Percentiles rank a stretch among this genome's conserved stretches.
phyloP scores from a whole-genome alignment of 2,329 filamentous ascomycete species.

The Botryotinia narcissicola region DNA sequence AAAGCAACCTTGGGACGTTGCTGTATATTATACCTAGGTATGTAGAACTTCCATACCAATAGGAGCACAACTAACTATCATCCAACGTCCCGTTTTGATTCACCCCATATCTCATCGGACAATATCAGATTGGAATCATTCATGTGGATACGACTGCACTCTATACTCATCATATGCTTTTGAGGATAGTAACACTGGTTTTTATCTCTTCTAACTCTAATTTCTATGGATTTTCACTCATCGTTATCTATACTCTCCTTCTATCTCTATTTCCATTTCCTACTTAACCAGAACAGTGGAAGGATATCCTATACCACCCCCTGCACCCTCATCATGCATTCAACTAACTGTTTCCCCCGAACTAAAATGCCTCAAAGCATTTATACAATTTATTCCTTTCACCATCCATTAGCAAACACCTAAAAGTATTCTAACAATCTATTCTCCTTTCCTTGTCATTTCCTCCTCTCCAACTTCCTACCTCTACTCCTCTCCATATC shows the following conservation, averaged over 20 bases:
- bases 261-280: not conserved
- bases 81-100: not conserved
- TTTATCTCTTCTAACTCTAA: not conserved
- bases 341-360: not conserved
- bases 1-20: too few species aligned
- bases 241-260: not conserved
- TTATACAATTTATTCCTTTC: not conserved
- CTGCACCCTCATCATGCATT: not conserved
- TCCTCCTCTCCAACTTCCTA: not conserved
- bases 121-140: not conserved
- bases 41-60: not conserved
- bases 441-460: not conserved
- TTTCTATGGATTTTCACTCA: not conserved
- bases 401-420: not conserved
- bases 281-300: not conserved
- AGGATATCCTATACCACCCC: not conserved
- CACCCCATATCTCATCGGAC: not conserved
- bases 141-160: not conserved
- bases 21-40: not conserved
- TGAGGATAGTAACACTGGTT: not conserved
- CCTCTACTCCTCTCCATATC: conserved; percentile 24
- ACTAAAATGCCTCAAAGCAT: not conserved
- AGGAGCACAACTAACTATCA: not conserved
- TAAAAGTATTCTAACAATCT: not conserved
- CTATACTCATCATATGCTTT: not conserved